phyloP scores from a whole-genome alignment of 768 basidiomycete species.

The Tulasnella sp. region DNA sequence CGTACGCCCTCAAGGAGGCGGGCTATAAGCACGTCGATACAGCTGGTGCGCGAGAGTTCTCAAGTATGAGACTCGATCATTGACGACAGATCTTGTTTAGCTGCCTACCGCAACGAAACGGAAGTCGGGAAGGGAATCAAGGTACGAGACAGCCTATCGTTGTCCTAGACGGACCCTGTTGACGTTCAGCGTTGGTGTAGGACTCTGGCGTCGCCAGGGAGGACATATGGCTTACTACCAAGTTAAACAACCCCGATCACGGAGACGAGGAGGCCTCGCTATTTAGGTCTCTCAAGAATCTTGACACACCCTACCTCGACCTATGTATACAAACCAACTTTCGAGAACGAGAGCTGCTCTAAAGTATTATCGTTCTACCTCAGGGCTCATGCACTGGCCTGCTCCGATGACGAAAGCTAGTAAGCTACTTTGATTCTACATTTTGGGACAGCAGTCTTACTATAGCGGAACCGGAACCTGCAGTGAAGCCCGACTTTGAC shows the following conservation, averaged over 20 bases:
- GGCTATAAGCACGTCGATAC: conserved; percentile 16
- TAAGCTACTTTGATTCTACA: conserved; percentile 56
- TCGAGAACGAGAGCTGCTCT: conserved; percentile 7
- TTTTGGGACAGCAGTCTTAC: conserved; percentile 27
- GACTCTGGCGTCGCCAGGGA: conserved; percentile 13
- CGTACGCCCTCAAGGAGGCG: conserved; percentile 17
- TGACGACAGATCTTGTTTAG: too few relatives aligned
- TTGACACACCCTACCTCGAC: conserved; percentile 18
- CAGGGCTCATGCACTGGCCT: conserved; percentile 17
- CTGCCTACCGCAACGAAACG: conserved; percentile 53
- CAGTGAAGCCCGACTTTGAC: conserved; percentile 1
- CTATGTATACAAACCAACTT: background rate
- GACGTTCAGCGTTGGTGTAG: background rate
- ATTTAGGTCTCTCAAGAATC: conserved; percentile 13
- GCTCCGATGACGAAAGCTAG: conserved; percentile 11
- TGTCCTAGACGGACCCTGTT: background rate
- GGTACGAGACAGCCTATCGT: conserved; percentile 34
- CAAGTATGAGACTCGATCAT: conserved; percentile 80
- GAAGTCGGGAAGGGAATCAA: conserved; percentile 36
- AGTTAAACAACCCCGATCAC: conserved; percentile 17
- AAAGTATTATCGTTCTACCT: background rate
- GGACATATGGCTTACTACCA: conserved; percentile 17
- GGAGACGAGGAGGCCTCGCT: conserved; percentile 10
- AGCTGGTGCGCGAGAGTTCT: conserved; percentile 63
- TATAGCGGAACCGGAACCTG: conserved; percentile 14